Conservation (phyloP, 495 filamentous ascomycete genomes). For the Aspergillus steynii region DNA sequence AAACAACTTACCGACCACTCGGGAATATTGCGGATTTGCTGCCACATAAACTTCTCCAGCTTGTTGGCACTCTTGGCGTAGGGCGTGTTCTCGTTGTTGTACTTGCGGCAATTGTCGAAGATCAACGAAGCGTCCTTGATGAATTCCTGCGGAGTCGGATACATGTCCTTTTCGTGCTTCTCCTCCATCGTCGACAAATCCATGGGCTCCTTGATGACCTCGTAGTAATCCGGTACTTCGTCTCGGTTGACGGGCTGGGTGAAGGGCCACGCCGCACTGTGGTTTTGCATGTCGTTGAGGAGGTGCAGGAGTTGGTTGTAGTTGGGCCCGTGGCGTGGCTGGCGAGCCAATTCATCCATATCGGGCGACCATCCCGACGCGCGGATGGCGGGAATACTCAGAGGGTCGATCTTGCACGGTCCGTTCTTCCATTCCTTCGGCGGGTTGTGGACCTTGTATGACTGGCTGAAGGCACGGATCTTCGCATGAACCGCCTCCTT, state of each 20-base stretch:
- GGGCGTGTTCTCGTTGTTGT: constrained; percentile 93
- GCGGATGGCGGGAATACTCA: constrained; percentile 79
- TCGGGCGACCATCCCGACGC: constrained; percentile 92
- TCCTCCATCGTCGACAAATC: constrained; percentile 94
- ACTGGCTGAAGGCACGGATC: constrained; percentile 87
- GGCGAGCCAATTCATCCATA: constrained; percentile 95
- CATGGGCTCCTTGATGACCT: constrained; percentile 98
- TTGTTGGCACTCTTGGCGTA: constrained; percentile 96
- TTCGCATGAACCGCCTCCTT: constrained; percentile 94
- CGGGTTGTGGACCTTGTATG: constrained; percentile 81
- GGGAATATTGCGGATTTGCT: constrained; percentile 86
- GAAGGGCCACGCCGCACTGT: constrained; percentile 90
- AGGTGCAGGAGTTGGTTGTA: constrained; percentile 91
- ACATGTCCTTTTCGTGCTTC: constrained; percentile 91
- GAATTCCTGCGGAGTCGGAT: constrained; percentile 89
- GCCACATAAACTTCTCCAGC: constrained; percentile 96
- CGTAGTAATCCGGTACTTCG: constrained; percentile 96
- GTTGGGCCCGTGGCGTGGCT: constrained; percentile 96
- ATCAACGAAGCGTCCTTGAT: constrained; percentile 87
- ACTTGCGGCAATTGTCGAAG: constrained; percentile 92
- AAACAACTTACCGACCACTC: constrained; percentile 80
- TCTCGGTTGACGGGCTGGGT: constrained; percentile 90
- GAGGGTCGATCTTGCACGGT: constrained; percentile 69
- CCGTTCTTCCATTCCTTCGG: constrained; percentile 84
- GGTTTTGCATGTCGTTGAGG: constrained; percentile 93